phyloP scores from a whole-genome alignment of 2,329 filamentous ascomycete species.

The Dothideomycetes sp. region DNA sequence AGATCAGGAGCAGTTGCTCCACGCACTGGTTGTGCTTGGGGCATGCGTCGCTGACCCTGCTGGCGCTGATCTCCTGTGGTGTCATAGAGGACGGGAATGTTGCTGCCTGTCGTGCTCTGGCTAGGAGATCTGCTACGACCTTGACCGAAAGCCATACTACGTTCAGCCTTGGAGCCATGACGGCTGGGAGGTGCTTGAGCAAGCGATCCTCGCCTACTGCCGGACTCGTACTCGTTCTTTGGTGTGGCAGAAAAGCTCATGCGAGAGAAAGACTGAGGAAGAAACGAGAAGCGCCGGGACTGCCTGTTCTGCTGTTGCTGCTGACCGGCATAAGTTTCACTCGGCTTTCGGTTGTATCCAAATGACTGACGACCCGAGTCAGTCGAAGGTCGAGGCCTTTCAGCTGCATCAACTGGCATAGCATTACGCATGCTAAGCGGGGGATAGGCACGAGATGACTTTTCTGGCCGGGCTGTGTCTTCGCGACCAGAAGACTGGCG shows the following conservation, averaged over 20 bases:
- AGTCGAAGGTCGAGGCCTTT: conserved; percentile 36
- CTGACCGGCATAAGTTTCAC: conserved; percentile 23
- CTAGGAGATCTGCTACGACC: conserved; percentile 32
- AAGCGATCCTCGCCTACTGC: conserved; percentile 23
- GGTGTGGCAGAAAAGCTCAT: conserved; percentile 26
- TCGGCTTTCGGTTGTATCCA: conserved; percentile 37
- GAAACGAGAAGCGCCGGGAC: conserved; percentile 38
- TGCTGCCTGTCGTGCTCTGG: conserved; percentile 30
- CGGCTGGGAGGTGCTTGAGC: conserved; percentile 20
- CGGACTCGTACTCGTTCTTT: conserved; percentile 25
- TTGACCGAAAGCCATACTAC: conserved; percentile 31
- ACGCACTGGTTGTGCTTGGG: conserved; percentile 13
- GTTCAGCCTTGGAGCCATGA: conserved; percentile 20
- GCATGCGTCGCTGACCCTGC: conserved; percentile 11
- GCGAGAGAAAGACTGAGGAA: conserved; percentile 38
- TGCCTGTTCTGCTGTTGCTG: conserved; percentile 18
- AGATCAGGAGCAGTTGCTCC: conserved; percentile 16
- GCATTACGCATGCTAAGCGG: conserved; percentile 81
- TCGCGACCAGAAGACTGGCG: conserved; percentile 17
- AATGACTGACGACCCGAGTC: conserved; percentile 40
- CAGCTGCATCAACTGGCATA: conserved; percentile 42
- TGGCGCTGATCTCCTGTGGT: conserved; percentile 9
- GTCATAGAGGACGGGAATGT: conserved; percentile 32
- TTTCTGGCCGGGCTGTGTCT: conserved; percentile 28
- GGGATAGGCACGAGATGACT: conserved; percentile 66